Percentiles rank a stretch among this genome's conserved stretches.
phyloP scores from a whole-genome alignment of 805 yeast species.

The Grigorovia humatica region DNA sequence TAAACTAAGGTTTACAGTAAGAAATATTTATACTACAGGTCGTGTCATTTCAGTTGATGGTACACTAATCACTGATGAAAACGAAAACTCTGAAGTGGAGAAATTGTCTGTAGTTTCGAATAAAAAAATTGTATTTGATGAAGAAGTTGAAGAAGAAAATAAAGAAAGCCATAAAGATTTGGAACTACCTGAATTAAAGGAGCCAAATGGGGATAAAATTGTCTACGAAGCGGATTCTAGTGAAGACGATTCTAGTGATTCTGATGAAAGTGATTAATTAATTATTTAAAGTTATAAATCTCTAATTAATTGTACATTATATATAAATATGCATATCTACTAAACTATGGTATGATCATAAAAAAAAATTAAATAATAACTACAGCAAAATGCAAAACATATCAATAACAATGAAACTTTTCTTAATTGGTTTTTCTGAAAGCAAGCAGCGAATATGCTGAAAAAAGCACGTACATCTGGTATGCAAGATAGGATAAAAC shows the following conservation, averaged over 20 bases:
- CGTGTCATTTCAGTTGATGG: slow-evolving; percentile 82
- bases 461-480: too few species aligned
- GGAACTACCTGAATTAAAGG: slow-evolving; percentile 24
- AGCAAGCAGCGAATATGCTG: too few species aligned
- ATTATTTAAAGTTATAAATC: not conserved
- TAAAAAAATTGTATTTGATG: slow-evolving; percentile 42
- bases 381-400: not conserved
- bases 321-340: not conserved
- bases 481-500: too few species aligned
- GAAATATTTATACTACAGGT: slow-evolving; percentile 63
- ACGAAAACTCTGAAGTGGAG: slow-evolving; percentile 36
- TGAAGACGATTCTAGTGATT: slow-evolving; percentile 15
- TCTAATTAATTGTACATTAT: slow-evolving; percentile 1
- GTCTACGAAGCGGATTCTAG: slow-evolving; percentile 27
- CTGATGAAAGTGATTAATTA: slow-evolving; percentile 2
- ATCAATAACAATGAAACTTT: too few species aligned
- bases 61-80: slow-evolving; percentile 40
- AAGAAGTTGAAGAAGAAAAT: slow-evolving; percentile 30
- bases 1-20: slow-evolving; percentile 65
- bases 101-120: slow-evolving; percentile 42
- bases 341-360: not conserved
- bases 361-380: not conserved
- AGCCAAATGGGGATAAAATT: slow-evolving; percentile 28
- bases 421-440: too few species aligned
- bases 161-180: slow-evolving; percentile 29